Base-by-base conservation (phyloP, 2,329 filamentous ascomycete genomes). In the Waltergamsia citrina region DNA sequence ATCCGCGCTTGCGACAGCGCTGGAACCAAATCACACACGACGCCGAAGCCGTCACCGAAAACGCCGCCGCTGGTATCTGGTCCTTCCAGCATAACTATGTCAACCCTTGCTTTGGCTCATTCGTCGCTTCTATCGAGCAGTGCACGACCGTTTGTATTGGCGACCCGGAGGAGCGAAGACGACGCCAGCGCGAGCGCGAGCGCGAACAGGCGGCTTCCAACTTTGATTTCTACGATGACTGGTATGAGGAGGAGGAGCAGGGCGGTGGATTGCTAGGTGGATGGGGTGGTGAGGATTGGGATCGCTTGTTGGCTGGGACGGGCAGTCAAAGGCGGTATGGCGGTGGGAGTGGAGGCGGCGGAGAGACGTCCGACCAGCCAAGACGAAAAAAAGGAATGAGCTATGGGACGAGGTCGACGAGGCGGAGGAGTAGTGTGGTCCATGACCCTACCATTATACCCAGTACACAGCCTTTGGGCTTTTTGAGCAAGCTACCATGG, bases 201-300 rank as follows among this genome's bases (percentile, higher is more conserved):
- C 63, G 71, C 7, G 62, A 65, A 17, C 59, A 62, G 33, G 83
- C 87, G 19, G 88, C 95, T 58, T 75, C 83, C 48, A 88, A 76
- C 49, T 96, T 96, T 53, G 90, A 95, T 56, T 96, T 96, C 55
- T 96, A 96, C 62, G 90, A 95, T 57, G 90, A 95, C 57, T 96
- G 90, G 90, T 86, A 94, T 40, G 67, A 72, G 36, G 71, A 74
- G 32, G 63, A 69, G 35, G 57, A 61, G 33, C 36, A 43, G 5
- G 34, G 46, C 22, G 71, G 77, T 25, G 71, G 78, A 1, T 56
- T 90, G 31, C 62, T 88, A 34, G 80, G 71, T 29, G 60, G 76
- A 29, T 94, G 86, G 84, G 79, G 81, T 25, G 78, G 63, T 45
- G 87, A 93, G 48, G 87, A 94, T 52, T 78, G 93, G 63, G 90